phyloP scores from a whole-genome alignment of 768 basidiomycete genomes.

The Pleurotus tuber-regium region DNA sequence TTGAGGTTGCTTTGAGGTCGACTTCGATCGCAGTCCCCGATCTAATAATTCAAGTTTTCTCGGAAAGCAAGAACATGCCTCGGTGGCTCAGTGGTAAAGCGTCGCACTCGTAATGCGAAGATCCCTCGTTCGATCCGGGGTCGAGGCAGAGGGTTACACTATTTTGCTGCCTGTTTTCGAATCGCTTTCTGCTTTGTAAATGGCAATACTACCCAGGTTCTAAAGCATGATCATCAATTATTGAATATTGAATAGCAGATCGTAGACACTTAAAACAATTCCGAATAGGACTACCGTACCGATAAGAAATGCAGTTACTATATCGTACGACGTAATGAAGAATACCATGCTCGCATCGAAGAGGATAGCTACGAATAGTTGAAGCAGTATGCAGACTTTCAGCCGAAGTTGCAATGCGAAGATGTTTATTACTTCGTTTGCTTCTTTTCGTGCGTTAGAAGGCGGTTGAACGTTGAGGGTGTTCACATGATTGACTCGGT shows the following conservation, averaged over 20 bases:
- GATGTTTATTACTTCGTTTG: no score
- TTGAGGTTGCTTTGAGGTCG: no score
- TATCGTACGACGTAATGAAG: neutral
- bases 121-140: slow-evolving; percentile 12
- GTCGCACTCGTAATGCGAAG: slow-evolving; percentile 12
- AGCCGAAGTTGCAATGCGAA: neutral
- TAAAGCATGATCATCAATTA: no score
- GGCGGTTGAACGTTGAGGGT: neutral
- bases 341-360: slow-evolving; percentile 2
- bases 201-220: no score
- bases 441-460: no score
- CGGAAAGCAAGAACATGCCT: no score
- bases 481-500: no score
- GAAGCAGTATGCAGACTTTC: neutral
- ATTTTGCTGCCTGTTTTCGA: neutral
- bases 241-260: neutral
- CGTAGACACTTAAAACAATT: neutral
- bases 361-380: neutral
- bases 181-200: no score
- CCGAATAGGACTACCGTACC: neutral
- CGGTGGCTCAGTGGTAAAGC: slow-evolving; percentile 12
- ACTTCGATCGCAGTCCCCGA: no score
- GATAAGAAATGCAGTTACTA: neutral
- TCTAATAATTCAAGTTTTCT: no score
- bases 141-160: slow-evolving; percentile 1